Evolutionary conservation across 2,329 filamentous ascomycete genomes (phyloP).

Genomic region (Taxawa tesnikishii): DNA sequence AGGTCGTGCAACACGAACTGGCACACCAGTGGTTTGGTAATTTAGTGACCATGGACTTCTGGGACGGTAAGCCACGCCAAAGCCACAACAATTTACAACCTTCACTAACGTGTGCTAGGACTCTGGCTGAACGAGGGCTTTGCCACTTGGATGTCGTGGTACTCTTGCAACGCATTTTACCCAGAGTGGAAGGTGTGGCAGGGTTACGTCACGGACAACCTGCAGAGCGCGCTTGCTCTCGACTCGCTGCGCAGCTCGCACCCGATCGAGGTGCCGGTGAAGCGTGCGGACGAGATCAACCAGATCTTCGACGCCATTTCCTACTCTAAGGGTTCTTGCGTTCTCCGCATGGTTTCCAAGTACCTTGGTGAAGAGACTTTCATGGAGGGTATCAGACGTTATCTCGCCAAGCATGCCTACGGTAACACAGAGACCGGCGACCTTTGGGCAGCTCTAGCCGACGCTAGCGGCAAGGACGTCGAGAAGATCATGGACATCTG

Average conservation of each 20-base stretch:
- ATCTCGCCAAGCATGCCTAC: conserved; percentile 94
- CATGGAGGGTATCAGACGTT: conserved; percentile 79
- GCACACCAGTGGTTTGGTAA: conserved; percentile 99
- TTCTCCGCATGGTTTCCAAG: conserved; percentile 93
- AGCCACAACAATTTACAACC: no score
- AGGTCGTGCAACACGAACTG: conserved; percentile 92
- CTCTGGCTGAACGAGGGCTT: conserved; percentile 94
- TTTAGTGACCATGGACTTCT: conserved; percentile 96
- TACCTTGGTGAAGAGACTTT: conserved; percentile 88
- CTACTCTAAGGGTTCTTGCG: conserved; percentile 92
- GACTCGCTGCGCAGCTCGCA: conserved; percentile 91
- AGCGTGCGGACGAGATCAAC: conserved; percentile 90
- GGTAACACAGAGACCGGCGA: conserved; percentile 87
- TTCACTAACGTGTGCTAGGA: conserved; percentile 38
- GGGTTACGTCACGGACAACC: conserved; percentile 82
- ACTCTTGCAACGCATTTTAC: conserved; percentile 88
- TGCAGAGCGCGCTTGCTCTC: conserved; percentile 75
- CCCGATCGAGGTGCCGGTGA: conserved; percentile 91
- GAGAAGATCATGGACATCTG: conserved; percentile 86
- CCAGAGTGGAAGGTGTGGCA: conserved; percentile 99
- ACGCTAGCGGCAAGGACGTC: conserved; percentile 84
- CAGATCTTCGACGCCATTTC: conserved; percentile 98
- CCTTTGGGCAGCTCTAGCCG: conserved; percentile 75
- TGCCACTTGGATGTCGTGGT: conserved; percentile 88
- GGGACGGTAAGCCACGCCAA: conserved; percentile 56